Base-by-base conservation (phyloP, 768 basidiomycete species). In the Lactarius sanguifluus region DNA sequence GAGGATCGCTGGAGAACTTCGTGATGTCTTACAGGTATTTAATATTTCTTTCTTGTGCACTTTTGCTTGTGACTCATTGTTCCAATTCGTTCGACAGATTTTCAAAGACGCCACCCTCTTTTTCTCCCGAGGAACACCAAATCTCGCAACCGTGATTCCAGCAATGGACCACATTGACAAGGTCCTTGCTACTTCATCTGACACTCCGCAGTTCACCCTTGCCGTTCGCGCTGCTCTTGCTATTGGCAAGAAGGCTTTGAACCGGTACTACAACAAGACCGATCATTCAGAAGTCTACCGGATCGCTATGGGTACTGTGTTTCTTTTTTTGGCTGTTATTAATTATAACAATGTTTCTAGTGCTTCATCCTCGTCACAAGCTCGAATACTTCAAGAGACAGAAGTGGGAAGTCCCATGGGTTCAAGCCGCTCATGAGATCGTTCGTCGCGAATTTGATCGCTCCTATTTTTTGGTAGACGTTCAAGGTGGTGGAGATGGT, bases 81-180 rank as follows among this genome's bases (percentile, higher is more conserved):
- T 34, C 9, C 3, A 4, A 34, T 34, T 34, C 28, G 2, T 8
- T 59, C 5, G 1, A 13, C 15, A 81, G 79, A 71, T 75, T 16
- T 71, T 80, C 59, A 79, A 80, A 63, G 74, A 77, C 45, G 73
- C 74, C 0, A 81, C 75, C 0, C 67, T 73, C 0, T 77, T 66
- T 62, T 80, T 80, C 69, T 80, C 74, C 1, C 10, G 67, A 1
- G 61, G 52, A 16, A 74, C 66, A 1, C 74, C 76, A 0, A 73
- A 63, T 64, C 66, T 81, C 5, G 71, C 75, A 1, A 70, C 54
- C 0, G 76, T 79, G 5, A 79, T 80, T n/a, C 79, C 78, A 13
- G 78, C 75, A 7, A 78, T 79, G 78, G 77, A 80, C 57, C 57
- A 72, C 34, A 73, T 79, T 23, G 71, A 80, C 59, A 40, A 72